phyloP scores from a whole-genome alignment of 345 rosid species.

The Acer yangbiense region DNA sequence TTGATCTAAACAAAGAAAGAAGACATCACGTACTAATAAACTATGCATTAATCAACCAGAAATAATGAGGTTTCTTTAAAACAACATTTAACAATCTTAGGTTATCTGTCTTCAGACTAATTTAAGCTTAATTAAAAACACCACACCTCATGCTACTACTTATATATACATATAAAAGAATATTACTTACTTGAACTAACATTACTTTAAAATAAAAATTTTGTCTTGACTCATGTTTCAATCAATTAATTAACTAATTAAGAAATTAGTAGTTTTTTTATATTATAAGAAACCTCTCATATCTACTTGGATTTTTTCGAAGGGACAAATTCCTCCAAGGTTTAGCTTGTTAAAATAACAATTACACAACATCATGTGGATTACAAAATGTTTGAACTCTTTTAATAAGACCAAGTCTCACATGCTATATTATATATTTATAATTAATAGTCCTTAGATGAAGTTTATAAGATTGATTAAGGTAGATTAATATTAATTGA shows the following conservation, averaged over 20 bases:
- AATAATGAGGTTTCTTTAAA: constrained; percentile 7
- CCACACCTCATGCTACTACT: background rate
- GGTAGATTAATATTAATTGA: background rate
- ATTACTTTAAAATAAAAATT: constrained; percentile 20
- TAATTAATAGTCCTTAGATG: background rate
- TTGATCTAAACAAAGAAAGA: constrained; percentile 22
- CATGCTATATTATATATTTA: constrained; percentile 13
- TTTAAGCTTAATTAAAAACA: background rate
- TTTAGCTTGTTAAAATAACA: constrained; percentile 10
- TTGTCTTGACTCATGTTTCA: constrained; percentile 28
- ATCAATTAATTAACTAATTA: constrained; percentile 6
- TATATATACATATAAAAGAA: background rate
- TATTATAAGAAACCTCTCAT: too few species aligned
- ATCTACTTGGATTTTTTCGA: background rate
- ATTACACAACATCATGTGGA: background rate
- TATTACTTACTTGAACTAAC: constrained; percentile 21
- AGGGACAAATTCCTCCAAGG: constrained; percentile 30
- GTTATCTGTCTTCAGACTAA: constrained; percentile 19
- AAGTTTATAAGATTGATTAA: background rate
- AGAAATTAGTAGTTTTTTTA: background rate
- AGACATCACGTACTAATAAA: background rate
- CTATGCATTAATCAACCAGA: background rate
- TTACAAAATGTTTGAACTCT: constrained; percentile 18
- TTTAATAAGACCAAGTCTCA: constrained; percentile 25
- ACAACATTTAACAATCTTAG: constrained; percentile 14